Percentiles rank a stretch among this genome's conserved stretches.
phyloP scores from a whole-genome alignment of 352 stramenopile genomes.

The Globisporangium megalacanthum region DNA sequence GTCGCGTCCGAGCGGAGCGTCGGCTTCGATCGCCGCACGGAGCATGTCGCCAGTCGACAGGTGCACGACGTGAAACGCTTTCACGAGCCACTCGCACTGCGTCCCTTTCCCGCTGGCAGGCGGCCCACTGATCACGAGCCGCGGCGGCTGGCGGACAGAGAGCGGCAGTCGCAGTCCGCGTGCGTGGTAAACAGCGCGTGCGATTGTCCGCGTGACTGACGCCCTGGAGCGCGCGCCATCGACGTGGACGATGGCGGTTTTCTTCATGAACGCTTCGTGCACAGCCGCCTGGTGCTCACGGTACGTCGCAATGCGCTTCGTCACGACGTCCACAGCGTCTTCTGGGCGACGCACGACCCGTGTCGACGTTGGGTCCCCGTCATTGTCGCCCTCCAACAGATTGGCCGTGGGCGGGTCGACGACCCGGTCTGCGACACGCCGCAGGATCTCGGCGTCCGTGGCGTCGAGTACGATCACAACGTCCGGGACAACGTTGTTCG shows the following conservation, averaged over 20 bases:
- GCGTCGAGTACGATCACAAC: conserved; percentile 91
- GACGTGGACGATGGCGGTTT: conserved; percentile 57
- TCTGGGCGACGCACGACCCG: conserved; percentile 68
- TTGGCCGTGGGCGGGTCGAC: conserved; percentile 67
- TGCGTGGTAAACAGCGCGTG: conserved; percentile 44
- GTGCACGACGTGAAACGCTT: conserved; percentile 90
- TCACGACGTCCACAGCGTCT: conserved; percentile 81
- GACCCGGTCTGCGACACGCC: conserved; percentile 70
- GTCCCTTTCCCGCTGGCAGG: conserved; percentile 95
- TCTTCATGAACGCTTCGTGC: conserved; percentile 70
- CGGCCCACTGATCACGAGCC: conserved; percentile 89
- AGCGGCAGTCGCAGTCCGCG: conserved; percentile 38
- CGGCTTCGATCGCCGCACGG: conserved; percentile 76
- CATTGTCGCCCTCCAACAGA: conserved; percentile 83
- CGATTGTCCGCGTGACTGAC: conserved; percentile 33
- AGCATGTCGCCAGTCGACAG: conserved; percentile 95
- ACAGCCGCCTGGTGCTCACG: conserved; percentile 77
- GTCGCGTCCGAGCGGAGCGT: conserved; percentile 50
- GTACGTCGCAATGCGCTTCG: conserved; percentile 71
- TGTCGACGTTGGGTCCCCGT: conserved; percentile 53
- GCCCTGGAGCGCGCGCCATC: conserved; percentile 49
- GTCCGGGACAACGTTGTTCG: conserved; percentile 74
- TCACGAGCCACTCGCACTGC: conserved; percentile 92
- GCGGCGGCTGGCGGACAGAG: conserved; percentile 36
- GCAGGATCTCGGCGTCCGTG: conserved; percentile 85